Base-by-base conservation (phyloP, 2,329 filamentous ascomycete species). In the Xylaria sp. region DNA sequence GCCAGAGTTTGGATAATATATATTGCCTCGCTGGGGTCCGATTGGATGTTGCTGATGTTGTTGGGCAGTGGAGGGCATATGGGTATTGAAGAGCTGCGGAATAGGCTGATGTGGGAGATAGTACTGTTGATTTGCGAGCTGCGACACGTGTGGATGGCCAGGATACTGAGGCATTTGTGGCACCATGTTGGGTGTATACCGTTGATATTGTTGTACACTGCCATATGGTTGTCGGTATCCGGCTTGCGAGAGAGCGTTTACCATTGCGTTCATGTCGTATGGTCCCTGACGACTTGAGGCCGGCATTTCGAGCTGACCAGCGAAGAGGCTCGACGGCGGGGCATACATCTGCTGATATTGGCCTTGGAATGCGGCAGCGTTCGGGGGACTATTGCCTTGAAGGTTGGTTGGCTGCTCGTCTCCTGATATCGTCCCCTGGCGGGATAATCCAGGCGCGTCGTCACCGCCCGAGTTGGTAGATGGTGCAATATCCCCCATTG, bases 201-300 rank as follows among this genome's bases (percentile, higher is more conserved):
- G 71, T 52, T 65, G 76, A 41, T 64, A 75, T 40, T 69, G 70
- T 31, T 70, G 72, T 33, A 75, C 75, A 40, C 72, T 68, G 52
- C 79, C 78, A 41, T 78, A 78, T 8, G 70, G 72, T 29, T 73
- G 72, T 58, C 76, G 76, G 67, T 80, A 82, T 6, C 69, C 71
- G 23, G 72, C 62, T 33, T 77, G 75, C 0, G 82, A 82, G 29
- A 85, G 73, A 49, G 79, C 71, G 64, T 74, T 78, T 29, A 74
- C 73, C 76, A 85, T 78, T 15, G 73, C 65, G 19, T 68, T 72
- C 81, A 85, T 83, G 66, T 81, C 82, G 71, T 81, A 85, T 7
- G 76, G 72, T 4, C 76, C 73, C 31, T 71, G 66, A 40, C 74
- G 74, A 21, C 54, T 58, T 31, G 68, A 66, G 51, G 74, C 71